Conservation (phyloP, 805 yeast species). For the Nematodospora valgi region DNA sequence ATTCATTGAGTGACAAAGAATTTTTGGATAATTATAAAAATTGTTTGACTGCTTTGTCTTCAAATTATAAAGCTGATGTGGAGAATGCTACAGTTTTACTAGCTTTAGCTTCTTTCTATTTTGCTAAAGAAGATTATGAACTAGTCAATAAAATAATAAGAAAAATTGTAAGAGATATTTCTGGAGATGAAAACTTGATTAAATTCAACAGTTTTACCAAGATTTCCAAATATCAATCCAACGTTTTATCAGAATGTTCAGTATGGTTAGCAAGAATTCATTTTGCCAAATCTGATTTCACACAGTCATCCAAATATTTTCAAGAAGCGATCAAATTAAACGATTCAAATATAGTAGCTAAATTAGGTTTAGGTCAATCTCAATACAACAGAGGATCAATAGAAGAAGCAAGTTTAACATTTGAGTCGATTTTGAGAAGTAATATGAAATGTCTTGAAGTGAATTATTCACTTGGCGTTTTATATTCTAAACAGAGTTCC, state of each 20-base stretch:
- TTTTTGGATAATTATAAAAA: conserved; percentile 58
- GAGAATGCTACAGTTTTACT: conserved; percentile 62
- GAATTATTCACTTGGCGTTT: conserved; percentile 68
- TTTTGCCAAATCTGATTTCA: conserved; percentile 56
- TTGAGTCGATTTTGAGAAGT: conserved; percentile 67
- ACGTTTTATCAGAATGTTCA: conserved; percentile 32
- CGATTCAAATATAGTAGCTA: conserved; percentile 64
- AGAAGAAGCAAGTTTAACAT: conserved; percentile 83
- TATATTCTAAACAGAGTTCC: conserved; percentile 54
- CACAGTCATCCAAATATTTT: conserved; percentile 69
- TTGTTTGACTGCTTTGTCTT: conserved; percentile 50
- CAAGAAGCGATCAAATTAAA: conserved; percentile 67
- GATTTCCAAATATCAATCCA: conserved; percentile 26
- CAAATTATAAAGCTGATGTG: conserved; percentile 37
- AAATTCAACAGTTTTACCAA: conserved; percentile 16
- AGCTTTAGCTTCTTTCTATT: conserved; percentile 67
- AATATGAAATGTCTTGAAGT: conserved; percentile 73
- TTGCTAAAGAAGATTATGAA: conserved; percentile 60
- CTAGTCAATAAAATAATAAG: conserved; percentile 55
- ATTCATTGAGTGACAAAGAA: conserved; percentile 54
- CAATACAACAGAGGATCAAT: conserved; percentile 68
- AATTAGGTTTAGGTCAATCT: conserved; percentile 82
- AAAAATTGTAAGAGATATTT: conserved; percentile 37
- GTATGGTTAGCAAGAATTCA: conserved; percentile 87
- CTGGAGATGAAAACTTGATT: conserved; percentile 14